Evolutionary conservation across 1,284 basidiomycete genomes (phyloP).

Genomic region (Gymnopus androsaceus): DNA sequence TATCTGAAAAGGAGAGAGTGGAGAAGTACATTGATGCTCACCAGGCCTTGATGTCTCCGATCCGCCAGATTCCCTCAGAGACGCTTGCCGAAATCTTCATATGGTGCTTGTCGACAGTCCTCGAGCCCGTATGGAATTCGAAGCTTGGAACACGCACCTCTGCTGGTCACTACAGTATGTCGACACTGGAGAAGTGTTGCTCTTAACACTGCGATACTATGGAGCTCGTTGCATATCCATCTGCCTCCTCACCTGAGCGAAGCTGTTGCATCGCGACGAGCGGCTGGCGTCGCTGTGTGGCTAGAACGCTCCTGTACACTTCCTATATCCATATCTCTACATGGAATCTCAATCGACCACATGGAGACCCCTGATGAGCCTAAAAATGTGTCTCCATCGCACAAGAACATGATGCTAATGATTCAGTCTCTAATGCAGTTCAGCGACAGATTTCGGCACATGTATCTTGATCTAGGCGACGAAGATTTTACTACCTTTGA

Average conservation of each 20-base stretch:
- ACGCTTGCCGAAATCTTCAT: conserved; percentile 31
- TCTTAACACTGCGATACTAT: conserved; percentile 29
- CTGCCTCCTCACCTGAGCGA: not conserved
- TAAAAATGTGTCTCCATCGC: not conserved
- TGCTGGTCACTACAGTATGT: conserved; percentile 31
- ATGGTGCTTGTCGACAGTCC: conserved; percentile 33
- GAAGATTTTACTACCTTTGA: not conserved
- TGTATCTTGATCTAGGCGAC: not conserved
- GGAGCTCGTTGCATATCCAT: conserved; percentile 24
- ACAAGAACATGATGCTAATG: not conserved
- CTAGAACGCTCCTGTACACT: not conserved
- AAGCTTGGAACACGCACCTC: conserved; percentile 23
- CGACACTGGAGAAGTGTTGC: conserved; percentile 30
- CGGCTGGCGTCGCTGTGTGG: not conserved
- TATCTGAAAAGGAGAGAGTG: not conserved
- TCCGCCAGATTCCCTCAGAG: not conserved
- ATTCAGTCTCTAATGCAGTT: not conserved
- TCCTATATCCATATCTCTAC: conserved; percentile 1
- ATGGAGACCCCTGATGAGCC: not conserved
- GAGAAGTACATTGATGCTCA: not conserved
- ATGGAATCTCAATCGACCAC: not conserved
- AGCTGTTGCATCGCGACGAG: not conserved
- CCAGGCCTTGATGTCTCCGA: no score
- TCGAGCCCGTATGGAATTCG: conserved; percentile 28
- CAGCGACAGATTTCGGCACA: not conserved